Base-by-base conservation (phyloP, 2,329 filamentous ascomycete species). In the Monilinia fructigena region DNA sequence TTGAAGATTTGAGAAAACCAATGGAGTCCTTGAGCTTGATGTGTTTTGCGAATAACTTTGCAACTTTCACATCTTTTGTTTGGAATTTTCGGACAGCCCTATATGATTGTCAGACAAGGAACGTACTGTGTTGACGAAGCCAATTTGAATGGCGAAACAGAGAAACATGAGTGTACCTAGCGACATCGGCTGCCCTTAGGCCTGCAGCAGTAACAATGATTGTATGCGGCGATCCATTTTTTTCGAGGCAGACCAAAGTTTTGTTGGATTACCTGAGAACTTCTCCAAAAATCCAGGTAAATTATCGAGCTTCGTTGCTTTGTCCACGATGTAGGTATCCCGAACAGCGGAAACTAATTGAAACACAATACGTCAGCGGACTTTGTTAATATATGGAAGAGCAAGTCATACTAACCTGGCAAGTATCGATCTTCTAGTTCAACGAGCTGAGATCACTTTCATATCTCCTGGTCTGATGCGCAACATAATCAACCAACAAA, bases 1-100 rank as follows among this genome's bases (percentile, higher is more conserved):
- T 88, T 71, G 79, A 82, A 64, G 79, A 83, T 74, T 90, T 84
- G 53, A 96, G 86, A 75, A 90, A 91, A 67, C 89, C 83, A 63
- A 93, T 86, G 45, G 93, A 91, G 73, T 98, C 94, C 63, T 91
- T 86, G 14, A 99, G 79, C 79, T 99, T 99, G 81, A 99, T 96
- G 77, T 99, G 95, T 78, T 99, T 99, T 42, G 95, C 94, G 78
- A 99, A 99, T 76, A 99, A 82, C 78, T 99, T 99, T 2, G 91
- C 90, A 1, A 99, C 88, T 55, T 86, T 84, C 60, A 85, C 87
- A 11, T 92, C 87, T 76, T 95, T 92, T 63, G 84, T 88, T 75
- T 93, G 91, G 73, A 95, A 94, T 70, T 88, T 87, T 58, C 92
- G 86, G 70, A 96, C 81, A 3, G 87, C 84, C 73, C 91, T 90